These are phyloP conservation scores for Kokia cookei DNA, from an alignment of 441 rosid genomes.

Conservation along the genomic window DNA sequence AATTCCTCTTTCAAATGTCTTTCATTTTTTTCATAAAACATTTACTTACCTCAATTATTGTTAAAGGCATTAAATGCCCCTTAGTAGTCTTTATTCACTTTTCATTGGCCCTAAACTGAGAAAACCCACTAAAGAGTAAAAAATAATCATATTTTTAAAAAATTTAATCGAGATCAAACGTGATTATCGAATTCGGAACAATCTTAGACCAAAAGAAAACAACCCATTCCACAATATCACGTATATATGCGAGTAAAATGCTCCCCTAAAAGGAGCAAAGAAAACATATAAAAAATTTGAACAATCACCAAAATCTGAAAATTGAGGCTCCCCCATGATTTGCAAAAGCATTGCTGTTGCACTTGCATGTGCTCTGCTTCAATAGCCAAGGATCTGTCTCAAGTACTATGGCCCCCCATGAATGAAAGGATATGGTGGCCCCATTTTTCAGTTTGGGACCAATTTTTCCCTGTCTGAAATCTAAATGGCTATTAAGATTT, in stretches of 20 bases:
- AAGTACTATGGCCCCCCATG: neutral
- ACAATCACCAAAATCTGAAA: neutral
- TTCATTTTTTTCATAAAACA: too few relatives aligned
- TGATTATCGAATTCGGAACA: too few relatives aligned
- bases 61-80: neutral
- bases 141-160: neutral
- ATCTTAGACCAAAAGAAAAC: too few relatives aligned
- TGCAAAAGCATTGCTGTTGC: neutral
- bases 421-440: neutral
- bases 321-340: neutral
- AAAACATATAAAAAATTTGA: conserved; percentile 5
- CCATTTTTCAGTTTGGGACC: neutral
- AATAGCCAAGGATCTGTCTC: neutral
- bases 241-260: neutral
- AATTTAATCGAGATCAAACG: too few relatives aligned
- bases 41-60: neutral
- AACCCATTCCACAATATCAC: neutral
- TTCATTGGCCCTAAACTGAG: neutral
- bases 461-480: neutral
- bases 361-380: neutral
- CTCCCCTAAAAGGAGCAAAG: conserved; percentile 31
- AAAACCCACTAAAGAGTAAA: neutral
- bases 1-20: neutral
- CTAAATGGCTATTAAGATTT: neutral
- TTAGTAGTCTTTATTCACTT: neutral